Base-by-base conservation (phyloP, 305 asterid genomes). In the Striga hermonthica region DNA sequence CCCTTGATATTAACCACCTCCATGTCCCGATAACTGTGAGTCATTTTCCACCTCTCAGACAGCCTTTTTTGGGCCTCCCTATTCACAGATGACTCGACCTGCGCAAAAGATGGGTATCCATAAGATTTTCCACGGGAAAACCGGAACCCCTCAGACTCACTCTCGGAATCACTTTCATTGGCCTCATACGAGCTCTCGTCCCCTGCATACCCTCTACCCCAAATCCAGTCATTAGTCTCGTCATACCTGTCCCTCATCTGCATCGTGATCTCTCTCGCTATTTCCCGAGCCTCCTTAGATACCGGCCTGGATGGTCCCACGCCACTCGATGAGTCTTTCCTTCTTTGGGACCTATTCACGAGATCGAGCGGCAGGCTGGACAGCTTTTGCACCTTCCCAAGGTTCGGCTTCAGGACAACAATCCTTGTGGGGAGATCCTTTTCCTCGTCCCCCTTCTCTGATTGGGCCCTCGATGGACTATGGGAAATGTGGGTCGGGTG, bases 131-230 rank as follows among this genome's bases (percentile, higher is more conserved):
- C 73, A 64, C 78, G 71, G 60, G 86, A 58, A 55, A 75, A 57
- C 34, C 65, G 66, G 16, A 78, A 67, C 70, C 58, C 55, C 47
- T 88, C 95, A 7, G 82, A 75, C 41, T 78, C 91, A 70, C 85
- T 81, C 38, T 86, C 89, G 37, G 91, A 90, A 75, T 48, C 28
- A 12, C 54, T 48, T 48, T 48, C 57, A 6, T 28, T 9, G 16
- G 80, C 79, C 69, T 86, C 96, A 67, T 66, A 80, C 1, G 97
- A 92, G 77, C 96, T 89, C 83, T 83, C 97, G 60, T 89, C 97
- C 67, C 95, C 95, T 6, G 88, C 88, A 78, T 87, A 92, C 68
- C 95, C 95, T 50, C 57, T 13, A 31, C 14, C 4, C 31, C 57
- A 6, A 50, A 9, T 3, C 16, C 16, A 6, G 10, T 41, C 47